Conservation (phyloP, 2,329 filamentous ascomycete species). For the Aspergillus alliaceus region DNA sequence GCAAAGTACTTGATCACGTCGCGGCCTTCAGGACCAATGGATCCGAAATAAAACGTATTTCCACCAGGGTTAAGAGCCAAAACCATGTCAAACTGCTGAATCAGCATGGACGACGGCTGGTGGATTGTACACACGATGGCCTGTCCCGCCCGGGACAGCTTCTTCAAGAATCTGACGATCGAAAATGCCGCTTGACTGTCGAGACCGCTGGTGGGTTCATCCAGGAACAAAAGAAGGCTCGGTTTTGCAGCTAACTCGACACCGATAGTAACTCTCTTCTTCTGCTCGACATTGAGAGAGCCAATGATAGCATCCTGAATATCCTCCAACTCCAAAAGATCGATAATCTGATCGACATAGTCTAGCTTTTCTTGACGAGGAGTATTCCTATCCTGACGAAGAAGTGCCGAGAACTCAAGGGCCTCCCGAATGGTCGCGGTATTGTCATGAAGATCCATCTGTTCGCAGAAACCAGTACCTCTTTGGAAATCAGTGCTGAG, state of each 20-base stretch:
- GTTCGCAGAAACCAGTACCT: slow-evolving; percentile 69
- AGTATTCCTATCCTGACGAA: slow-evolving; percentile 59
- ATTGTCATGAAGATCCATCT: slow-evolving; percentile 69
- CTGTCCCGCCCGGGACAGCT: slow-evolving; percentile 65
- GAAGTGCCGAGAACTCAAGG: slow-evolving; percentile 66
- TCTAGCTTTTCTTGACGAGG: slow-evolving; percentile 62
- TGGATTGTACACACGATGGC: slow-evolving; percentile 75
- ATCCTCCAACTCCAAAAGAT: slow-evolving; percentile 63
- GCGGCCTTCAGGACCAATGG: slow-evolving; percentile 66
- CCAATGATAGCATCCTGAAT: slow-evolving; percentile 67
- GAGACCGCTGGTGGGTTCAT: slow-evolving; percentile 70
- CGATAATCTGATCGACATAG: slow-evolving; percentile 67
- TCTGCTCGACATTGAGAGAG: slow-evolving; percentile 66
- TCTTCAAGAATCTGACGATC: slow-evolving; percentile 68
- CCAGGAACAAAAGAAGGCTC: slow-evolving; percentile 66
- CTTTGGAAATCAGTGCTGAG: slow-evolving; percentile 66
- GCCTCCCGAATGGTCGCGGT: slow-evolving; percentile 68
- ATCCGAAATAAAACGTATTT: slow-evolving; percentile 72
- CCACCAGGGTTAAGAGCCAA: slow-evolving; percentile 68
- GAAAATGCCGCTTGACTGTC: slow-evolving; percentile 69
- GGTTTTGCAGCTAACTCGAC: slow-evolving; percentile 72
- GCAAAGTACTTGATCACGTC: slow-evolving; percentile 68
- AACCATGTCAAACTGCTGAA: slow-evolving; percentile 73
- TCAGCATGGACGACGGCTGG: slow-evolving; percentile 67
- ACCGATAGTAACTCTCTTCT: slow-evolving; percentile 71